A percentile compares a stretch with the other conserved stretches of the same genome.
Evolutionary conservation across 371 early-diverging fungal species (phyloP).

Genomic region (Mucor lusitanicus): DNA sequence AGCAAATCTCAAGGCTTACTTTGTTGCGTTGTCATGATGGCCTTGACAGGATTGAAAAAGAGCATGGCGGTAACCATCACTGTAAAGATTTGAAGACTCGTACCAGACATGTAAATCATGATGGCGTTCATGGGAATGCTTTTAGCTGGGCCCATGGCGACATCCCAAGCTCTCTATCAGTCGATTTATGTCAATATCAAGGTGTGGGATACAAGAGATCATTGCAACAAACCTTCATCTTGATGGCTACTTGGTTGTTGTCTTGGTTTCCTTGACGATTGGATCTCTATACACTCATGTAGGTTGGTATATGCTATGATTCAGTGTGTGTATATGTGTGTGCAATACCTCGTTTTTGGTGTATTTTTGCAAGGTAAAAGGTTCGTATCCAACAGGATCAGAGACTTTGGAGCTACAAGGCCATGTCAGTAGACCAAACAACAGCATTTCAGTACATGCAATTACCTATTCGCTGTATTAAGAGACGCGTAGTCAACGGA

Average conservation of each 20-base stretch:
- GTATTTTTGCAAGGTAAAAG: conserved; percentile 28
- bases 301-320: background rate
- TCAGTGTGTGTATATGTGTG: background rate
- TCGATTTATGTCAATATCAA: no score
- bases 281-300: conserved; percentile 19
- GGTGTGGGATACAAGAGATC: background rate
- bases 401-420: conserved; percentile 22
- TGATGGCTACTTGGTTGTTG: conserved; percentile 33
- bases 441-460: background rate
- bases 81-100: conserved; percentile 91
- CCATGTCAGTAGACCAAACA: background rate
- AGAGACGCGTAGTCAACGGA: conserved; percentile 42
- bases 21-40: conserved; percentile 72
- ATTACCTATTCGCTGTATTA: conserved; percentile 20
- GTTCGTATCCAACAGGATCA: conserved; percentile 42
- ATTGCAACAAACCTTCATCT: conserved; percentile 31
- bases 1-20: conserved; percentile 36
- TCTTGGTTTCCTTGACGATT: conserved; percentile 17
- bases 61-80: conserved; percentile 96
- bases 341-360: conserved; percentile 21
- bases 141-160: conserved; percentile 90
- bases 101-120: conserved; percentile 98
- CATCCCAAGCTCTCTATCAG: conserved; percentile 88
- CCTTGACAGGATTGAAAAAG: conserved; percentile 83
- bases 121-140: conserved; percentile 95